Conservation (phyloP, 2,329 filamentous ascomycete genomes). For the Cordyceps tenuipes region DNA sequence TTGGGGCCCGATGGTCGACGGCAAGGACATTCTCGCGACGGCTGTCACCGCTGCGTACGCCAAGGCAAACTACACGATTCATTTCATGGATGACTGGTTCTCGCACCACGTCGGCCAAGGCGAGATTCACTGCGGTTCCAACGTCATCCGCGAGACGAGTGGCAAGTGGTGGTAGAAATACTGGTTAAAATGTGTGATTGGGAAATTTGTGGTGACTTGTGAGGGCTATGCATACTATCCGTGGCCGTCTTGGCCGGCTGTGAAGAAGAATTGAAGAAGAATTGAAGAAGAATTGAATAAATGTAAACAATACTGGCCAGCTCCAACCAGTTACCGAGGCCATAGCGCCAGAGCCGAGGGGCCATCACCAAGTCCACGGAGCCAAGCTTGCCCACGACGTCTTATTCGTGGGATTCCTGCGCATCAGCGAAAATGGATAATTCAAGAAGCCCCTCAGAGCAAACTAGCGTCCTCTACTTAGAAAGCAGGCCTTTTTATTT, state of each 20-base stretch:
- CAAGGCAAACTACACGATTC: not conserved
- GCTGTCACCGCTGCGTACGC: not conserved
- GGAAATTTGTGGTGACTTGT: too few relatives aligned
- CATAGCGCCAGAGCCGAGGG: not conserved
- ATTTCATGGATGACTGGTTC: slow-evolving; percentile 9
- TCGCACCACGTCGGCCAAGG: not conserved
- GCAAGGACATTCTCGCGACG: not conserved
- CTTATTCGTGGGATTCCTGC: too few relatives aligned
- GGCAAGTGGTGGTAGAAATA: slow-evolving; percentile 3
- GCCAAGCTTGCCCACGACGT: not conserved
- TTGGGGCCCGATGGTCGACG: slow-evolving; percentile 1
- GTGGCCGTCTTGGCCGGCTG: too few relatives aligned
- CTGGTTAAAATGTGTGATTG: too few relatives aligned
- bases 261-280: too few relatives aligned
- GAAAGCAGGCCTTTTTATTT: too few relatives aligned
- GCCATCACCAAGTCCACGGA: not conserved
- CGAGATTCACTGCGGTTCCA: slow-evolving; percentile 10
- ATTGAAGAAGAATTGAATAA: too few relatives aligned
- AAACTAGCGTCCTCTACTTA: not conserved
- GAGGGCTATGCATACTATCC: too few relatives aligned
- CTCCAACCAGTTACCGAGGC: not conserved
- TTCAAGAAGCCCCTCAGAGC: not conserved
- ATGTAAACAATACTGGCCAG: too few relatives aligned
- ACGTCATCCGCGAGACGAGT: not conserved
- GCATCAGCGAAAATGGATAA: too few relatives aligned